Conservation (phyloP, 192 early-diverging fungal genomes). For the Lunasporangiospora selenospora region DNA sequence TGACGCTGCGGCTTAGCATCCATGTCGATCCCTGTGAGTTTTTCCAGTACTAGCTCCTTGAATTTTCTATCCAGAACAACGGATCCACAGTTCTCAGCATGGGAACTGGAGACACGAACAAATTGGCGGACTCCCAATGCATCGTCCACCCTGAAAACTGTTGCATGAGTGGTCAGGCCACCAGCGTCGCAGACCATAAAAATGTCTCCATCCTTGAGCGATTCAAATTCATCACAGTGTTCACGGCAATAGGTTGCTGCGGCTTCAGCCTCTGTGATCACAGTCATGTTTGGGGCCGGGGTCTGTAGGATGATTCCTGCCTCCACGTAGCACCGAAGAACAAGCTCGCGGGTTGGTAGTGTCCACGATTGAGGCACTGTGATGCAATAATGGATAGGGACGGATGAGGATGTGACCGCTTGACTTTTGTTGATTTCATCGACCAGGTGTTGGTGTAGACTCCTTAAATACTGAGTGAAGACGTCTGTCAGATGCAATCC, state of each 20-base stretch:
- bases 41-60: constrained; percentile 21
- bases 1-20: constrained; percentile 28
- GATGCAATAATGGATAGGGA: constrained; percentile 25
- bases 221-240: constrained; percentile 27
- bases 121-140: constrained; percentile 31
- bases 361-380: constrained; percentile 42
- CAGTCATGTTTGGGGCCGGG: constrained; percentile 44
- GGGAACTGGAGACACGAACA: constrained; percentile 16
- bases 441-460: constrained; percentile 12
- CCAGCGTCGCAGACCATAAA: constrained; percentile 54
- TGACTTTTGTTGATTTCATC: constrained; percentile 34
- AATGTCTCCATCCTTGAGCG: constrained; percentile 28
- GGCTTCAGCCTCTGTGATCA: constrained; percentile 52
- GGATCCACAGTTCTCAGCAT: constrained; percentile 27
- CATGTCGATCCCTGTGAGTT: constrained; percentile 15
- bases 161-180: constrained; percentile 45
- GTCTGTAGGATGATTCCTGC: constrained; percentile 38
- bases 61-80: constrained; percentile 23
- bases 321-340: constrained; percentile 42
- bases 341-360: constrained; percentile 34
- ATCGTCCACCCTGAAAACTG: constrained; percentile 38
- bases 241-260: constrained; percentile 50
- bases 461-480: constrained; percentile 18
- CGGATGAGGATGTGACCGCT: constrained; percentile 4
- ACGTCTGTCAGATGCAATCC: constrained; percentile 26